Base-by-base conservation (phyloP, 371 early-diverging fungal genomes). In the Mortierella sp. region DNA sequence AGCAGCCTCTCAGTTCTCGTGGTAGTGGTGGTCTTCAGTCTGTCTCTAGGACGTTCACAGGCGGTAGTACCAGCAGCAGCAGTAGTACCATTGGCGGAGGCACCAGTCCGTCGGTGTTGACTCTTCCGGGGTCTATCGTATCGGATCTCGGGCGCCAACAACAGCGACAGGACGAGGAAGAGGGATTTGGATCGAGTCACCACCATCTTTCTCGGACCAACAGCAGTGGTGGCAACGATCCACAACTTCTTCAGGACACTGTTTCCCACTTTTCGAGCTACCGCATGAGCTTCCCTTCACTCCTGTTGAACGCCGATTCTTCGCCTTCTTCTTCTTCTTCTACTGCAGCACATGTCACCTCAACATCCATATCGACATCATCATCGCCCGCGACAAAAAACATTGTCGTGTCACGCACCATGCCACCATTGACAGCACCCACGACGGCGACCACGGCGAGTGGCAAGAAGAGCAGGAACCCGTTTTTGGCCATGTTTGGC, bases 401-500 rank as follows among this genome's bases (percentile, higher is more conserved):
- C 3, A 24, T 16, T 10, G 19, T 0, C 19, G 5, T 16, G 21
- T 24, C 24, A 21, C 51, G 14, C 34, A 53, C 50, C 31, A 53
- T 50, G 50, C 50, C 53, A 37, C 21, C 72, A 51, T 24, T 19
- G 8, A 31, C 61, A 61, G 5, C 13, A 48, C 24, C 13, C 6
- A 14, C 48, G 44, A 28, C 48, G 26, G n/a, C 46, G 10, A 31
- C 14, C 31, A 46, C 11, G 28, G 11, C 40, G 40, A 46, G 14
- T 34, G 51, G 44, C n/a, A 51, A 69, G 64, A 51, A 44, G 72
- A 74, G 44, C 59, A 73, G 16, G 37, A 82, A 72, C 46, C 71
- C 78, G 19, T 78, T 82, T 59, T 24, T 74, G 43, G 40, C 72
- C 14, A 74, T 82, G 43, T 82, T 82, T 72, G 73, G 71, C 28